These are phyloP conservation scores for Fusarium piperis DNA, from an alignment of 2,329 filamentous ascomycete species.

Conservation along the genomic window DNA sequence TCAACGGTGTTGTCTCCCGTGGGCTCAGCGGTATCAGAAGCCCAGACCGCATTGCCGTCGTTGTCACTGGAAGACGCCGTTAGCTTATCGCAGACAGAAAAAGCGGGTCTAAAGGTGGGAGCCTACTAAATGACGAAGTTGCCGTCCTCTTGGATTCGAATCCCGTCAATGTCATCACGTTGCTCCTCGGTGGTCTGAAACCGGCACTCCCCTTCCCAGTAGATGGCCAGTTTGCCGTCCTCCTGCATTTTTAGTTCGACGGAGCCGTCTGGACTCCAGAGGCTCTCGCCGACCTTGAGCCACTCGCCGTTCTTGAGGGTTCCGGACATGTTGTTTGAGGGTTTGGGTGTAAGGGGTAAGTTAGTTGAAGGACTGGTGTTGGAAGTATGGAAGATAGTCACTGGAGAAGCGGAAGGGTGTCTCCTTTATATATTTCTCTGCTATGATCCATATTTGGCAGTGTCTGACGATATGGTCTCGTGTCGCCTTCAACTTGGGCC, in stretches of 20 bases:
- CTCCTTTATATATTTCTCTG: neutral
- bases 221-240: conserved; percentile 11
- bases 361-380: neutral
- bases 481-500: neutral
- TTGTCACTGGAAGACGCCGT: neutral
- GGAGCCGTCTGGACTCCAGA: neutral
- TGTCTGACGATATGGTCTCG: neutral
- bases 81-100: neutral
- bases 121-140: neutral
- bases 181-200: conserved; percentile 1
- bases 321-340: conserved; percentile 37
- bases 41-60: neutral
- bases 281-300: conserved; percentile 14
- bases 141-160: neutral
- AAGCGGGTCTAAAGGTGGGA: neutral
- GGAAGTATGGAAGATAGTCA: neutral
- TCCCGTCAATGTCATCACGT: neutral
- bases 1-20: neutral
- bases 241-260: conserved; percentile 15
- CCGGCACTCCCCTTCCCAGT: neutral
- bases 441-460: no score
- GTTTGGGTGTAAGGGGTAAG: neutral
- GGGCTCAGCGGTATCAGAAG: neutral
- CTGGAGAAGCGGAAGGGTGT: neutral
- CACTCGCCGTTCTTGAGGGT: conserved; percentile 14